Percentiles rank a stretch among this genome's conserved stretches.
These are phyloP conservation scores for Meyerozyma elateridarum DNA, from an alignment of 1,139 yeast genomes.

Conservation along the genomic window DNA sequence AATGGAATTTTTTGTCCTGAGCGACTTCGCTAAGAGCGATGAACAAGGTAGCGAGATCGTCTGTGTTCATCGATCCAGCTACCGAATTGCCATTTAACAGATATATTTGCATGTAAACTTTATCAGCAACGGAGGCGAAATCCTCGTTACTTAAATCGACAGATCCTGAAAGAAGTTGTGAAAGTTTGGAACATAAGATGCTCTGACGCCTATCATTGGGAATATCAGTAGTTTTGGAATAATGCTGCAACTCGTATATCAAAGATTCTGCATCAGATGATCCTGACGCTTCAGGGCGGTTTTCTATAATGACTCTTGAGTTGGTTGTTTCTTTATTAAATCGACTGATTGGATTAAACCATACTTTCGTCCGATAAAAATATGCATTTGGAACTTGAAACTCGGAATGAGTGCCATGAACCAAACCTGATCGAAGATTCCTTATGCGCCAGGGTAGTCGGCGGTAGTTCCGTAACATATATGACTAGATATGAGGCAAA, in stretches of 20 bases:
- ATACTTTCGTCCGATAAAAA: conserved; percentile 9
- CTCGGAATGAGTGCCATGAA: too few species aligned
- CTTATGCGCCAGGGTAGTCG: too few species aligned
- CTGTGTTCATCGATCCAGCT: conserved; percentile 1
- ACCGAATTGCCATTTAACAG: conserved; percentile 12
- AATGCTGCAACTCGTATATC: conserved; percentile 21
- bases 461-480: too few species aligned
- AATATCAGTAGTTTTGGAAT: conserved; percentile 25
- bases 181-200: conserved; percentile 20
- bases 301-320: conserved; percentile 11
- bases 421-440: too few species aligned
- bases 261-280: conserved; percentile 3
- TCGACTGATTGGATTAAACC: conserved; percentile 21
- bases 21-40: not conserved
- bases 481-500: too few species aligned
- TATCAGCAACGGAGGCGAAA: conserved; percentile 16
- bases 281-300: conserved; percentile 6
- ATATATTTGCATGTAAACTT: conserved; percentile 18
- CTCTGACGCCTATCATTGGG: conserved; percentile 17
- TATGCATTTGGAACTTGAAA: too few species aligned
- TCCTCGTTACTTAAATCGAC: conserved; percentile 9
- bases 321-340: conserved; percentile 9
- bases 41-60: conserved; percentile 4
- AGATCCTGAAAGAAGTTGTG: conserved; percentile 13
- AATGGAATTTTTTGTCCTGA: not conserved